Conservation (phyloP, 2,329 filamentous ascomycete species). For the Neurospora sp. region DNA sequence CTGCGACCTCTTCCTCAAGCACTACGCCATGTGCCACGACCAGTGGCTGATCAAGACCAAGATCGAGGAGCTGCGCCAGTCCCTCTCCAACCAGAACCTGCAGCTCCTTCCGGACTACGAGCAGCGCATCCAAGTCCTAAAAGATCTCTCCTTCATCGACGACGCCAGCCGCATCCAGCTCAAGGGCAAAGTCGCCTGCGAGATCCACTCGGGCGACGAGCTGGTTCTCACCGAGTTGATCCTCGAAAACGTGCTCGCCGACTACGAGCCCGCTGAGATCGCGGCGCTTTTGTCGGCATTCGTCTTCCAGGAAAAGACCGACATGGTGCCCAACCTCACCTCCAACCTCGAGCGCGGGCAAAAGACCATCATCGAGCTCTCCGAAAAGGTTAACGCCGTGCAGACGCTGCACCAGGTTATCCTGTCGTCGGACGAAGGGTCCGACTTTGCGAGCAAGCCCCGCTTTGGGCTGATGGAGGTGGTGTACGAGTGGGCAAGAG, state of each 20-base stretch:
- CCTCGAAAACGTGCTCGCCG: constrained; percentile 89
- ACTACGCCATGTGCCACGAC: constrained; percentile 93
- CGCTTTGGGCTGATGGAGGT: constrained; percentile 94
- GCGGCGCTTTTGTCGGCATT: constrained; percentile 80
- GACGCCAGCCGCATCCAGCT: constrained; percentile 78
- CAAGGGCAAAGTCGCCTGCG: constrained; percentile 96
- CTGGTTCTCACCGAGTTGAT: constrained; percentile 93
- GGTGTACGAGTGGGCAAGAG: constrained; percentile 95
- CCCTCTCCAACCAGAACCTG: constrained; percentile 93
- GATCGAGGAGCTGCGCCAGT: constrained; percentile 74
- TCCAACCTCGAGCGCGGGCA: constrained; percentile 73
- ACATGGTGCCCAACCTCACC: constrained; percentile 69
- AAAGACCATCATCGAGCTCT: constrained; percentile 78
- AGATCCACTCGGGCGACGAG: constrained; percentile 95
- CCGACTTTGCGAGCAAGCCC: constrained; percentile 80
- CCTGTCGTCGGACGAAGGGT: constrained; percentile 77
- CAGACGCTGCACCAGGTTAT: constrained; percentile 91
- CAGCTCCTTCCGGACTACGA: constrained; percentile 95
- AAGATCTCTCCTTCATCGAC: constrained; percentile 88
- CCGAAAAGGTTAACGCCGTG: constrained; percentile 83
- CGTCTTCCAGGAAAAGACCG: constrained; percentile 96
- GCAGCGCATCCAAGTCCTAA: constrained; percentile 84
- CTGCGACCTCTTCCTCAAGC: constrained; percentile 76
- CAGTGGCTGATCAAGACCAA: constrained; percentile 95
- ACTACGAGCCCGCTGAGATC: constrained; percentile 94